A percentile compares a stretch with the other conserved stretches of the same genome.
These are phyloP conservation scores for Cordyceps cateniannulata DNA, from an alignment of 2,329 filamentous ascomycete species.

Conservation along the genomic window DNA sequence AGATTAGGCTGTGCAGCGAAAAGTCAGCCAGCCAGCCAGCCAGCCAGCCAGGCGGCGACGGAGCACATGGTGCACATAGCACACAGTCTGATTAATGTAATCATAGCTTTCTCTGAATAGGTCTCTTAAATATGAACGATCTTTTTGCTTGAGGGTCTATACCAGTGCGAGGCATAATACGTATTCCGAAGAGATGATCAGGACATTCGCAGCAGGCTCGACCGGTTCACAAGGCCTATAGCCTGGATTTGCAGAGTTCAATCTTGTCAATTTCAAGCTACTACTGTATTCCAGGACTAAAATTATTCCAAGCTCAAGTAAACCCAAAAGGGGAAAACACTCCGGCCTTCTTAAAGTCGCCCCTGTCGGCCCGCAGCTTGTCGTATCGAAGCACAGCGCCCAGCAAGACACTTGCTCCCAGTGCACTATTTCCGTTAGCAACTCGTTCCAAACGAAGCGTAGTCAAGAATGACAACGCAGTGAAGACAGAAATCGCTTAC, in stretches of 20 bases:
- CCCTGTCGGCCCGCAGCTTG: constrained; percentile 6
- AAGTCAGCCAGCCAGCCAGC: not conserved
- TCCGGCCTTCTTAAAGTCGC: not conserved
- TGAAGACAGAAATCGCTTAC: constrained; percentile 11
- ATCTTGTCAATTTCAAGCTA: no score
- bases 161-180: no score
- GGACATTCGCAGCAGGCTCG: no score
- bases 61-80: not conserved
- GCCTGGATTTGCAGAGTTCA: no score
- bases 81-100: not conserved
- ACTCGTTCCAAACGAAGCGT: not conserved
- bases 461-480: not conserved
- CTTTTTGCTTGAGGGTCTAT: no score
- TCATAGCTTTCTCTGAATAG: not conserved
- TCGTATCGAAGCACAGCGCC: constrained; percentile 18
- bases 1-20: not conserved
- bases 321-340: no score
- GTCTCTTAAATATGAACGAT: not conserved
- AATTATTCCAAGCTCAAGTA: no score
- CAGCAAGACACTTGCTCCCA: constrained; percentile 23
- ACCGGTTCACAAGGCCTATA: no score
- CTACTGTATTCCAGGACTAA: no score
- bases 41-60: not conserved
- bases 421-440: constrained; percentile 13
- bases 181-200: no score